A percentile compares a stretch with the other conserved stretches of the same genome.
Conservation (phyloP, 2,329 filamentous ascomycete genomes). For the Trichothecium roseum region DNA sequence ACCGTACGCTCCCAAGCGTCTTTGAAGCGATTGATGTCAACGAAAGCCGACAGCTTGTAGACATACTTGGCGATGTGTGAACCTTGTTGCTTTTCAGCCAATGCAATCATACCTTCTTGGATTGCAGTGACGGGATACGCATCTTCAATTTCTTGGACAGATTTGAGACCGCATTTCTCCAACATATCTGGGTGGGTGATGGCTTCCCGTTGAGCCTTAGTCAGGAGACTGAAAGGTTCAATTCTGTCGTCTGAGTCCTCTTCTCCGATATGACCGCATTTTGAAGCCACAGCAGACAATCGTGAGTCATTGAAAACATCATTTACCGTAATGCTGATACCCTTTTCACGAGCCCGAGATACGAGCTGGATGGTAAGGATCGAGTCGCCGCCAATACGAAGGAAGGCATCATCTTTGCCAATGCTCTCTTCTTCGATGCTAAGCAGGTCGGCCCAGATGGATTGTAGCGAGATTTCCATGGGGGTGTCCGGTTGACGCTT, state of each 20-base stretch:
- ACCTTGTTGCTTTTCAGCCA: slow-evolving; percentile 14
- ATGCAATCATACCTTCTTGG: slow-evolving; percentile 24
- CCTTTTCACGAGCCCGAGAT: slow-evolving; percentile 1
- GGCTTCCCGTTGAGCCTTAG: not conserved
- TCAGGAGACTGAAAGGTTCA: not conserved
- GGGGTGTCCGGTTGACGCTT: slow-evolving; percentile 18
- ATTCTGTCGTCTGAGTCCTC: not conserved
- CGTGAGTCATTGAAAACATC: slow-evolving; percentile 37
- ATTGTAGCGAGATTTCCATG: slow-evolving; percentile 19
- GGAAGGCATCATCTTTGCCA: slow-evolving; percentile 5
- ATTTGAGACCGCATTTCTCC: too few relatives aligned
- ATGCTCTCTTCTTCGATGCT: slow-evolving; percentile 1
- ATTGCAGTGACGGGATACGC: slow-evolving; percentile 25
- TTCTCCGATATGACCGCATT: too few relatives aligned
- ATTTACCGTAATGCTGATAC: slow-evolving; percentile 17
- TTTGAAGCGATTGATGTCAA: slow-evolving; percentile 7
- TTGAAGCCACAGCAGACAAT: slow-evolving; percentile 1
- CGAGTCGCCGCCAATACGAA: slow-evolving; percentile 8
- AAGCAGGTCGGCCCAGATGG: slow-evolving; percentile 2
- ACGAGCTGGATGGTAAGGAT: slow-evolving; percentile 8
- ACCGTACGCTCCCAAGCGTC: slow-evolving; percentile 9
- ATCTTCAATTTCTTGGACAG: slow-evolving; percentile 13
- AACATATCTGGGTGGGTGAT: too few relatives aligned
- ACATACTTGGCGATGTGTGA: slow-evolving; percentile 10
- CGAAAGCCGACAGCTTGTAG: slow-evolving; percentile 5